These are phyloP conservation scores for Neurospora terricola DNA, from an alignment of 495 filamentous ascomycete species.

Conservation along the genomic window DNA sequence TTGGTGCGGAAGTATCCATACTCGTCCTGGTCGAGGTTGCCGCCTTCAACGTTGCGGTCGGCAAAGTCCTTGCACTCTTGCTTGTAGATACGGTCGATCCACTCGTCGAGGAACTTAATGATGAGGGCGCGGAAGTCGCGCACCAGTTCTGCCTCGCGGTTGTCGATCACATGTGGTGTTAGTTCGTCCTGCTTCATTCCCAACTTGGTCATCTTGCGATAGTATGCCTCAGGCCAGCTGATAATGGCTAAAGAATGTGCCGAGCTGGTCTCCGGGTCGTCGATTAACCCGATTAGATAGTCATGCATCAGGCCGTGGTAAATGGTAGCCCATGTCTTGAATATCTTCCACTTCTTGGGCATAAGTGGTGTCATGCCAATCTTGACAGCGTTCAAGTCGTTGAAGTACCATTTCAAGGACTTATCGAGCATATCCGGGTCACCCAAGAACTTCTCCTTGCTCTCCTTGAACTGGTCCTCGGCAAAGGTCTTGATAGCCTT, in stretches of 20 bases:
- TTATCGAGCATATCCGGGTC: conserved; percentile 81
- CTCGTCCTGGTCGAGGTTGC: conserved; percentile 71
- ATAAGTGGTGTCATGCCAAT: conserved; percentile 80
- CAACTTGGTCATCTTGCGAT: conserved; percentile 86
- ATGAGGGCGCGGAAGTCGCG: conserved; percentile 91
- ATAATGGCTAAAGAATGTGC: conserved; percentile 81
- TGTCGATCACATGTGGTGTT: conserved; percentile 74
- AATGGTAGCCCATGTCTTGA: conserved; percentile 75
- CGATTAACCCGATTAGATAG: conserved; percentile 69
- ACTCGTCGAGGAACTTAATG: conserved; percentile 89
- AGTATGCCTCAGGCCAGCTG: conserved; percentile 92
- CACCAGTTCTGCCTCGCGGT: conserved; percentile 77
- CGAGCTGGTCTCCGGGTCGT: conserved; percentile 67
- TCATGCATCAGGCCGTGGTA: conserved; percentile 95
- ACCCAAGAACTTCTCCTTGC: conserved; percentile 63
- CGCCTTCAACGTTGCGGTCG: conserved; percentile 58
- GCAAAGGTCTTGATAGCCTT: conserved; percentile 65
- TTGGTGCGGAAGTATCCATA: conserved; percentile 83
- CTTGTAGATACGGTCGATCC: conserved; percentile 84
- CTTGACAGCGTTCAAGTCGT: conserved; percentile 86
- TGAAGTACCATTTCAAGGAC: conserved; percentile 88
- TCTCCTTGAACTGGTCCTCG: conserved; percentile 62
- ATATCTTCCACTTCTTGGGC: conserved; percentile 97
- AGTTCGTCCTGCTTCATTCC: conserved; percentile 66
- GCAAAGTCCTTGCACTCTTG: conserved; percentile 72